Evolutionary conservation across 805 yeast species (phyloP).

Genomic region (Starmerella stigmatis): DNA sequence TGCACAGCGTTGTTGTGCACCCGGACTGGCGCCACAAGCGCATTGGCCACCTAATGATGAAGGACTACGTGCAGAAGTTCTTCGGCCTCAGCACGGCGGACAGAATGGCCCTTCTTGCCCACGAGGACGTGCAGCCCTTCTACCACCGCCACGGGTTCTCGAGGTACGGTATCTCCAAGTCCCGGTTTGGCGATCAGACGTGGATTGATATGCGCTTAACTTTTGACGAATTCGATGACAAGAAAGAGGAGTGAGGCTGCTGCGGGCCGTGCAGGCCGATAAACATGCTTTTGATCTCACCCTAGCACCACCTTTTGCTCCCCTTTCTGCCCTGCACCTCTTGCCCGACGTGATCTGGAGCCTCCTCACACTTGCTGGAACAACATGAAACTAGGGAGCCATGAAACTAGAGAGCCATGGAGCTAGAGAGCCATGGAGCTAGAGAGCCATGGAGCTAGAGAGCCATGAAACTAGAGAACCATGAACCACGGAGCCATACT

Average conservation of each 20-base stretch:
- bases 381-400: no score
- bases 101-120: slow-evolving; percentile 62
- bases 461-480: no score
- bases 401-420: no score
- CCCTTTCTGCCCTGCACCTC: no score
- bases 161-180: slow-evolving; percentile 53
- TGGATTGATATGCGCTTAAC: slow-evolving; percentile 38
- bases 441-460: no score
- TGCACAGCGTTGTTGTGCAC: slow-evolving; percentile 71
- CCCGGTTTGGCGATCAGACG: slow-evolving; percentile 45
- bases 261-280: neutral
- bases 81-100: slow-evolving; percentile 80
- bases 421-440: no score
- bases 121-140: slow-evolving; percentile 57
- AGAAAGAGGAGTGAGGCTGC: slow-evolving; percentile 7
- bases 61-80: slow-evolving; percentile 83
- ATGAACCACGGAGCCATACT: no score
- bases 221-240: slow-evolving; percentile 24
- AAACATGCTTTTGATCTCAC: neutral
- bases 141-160: slow-evolving; percentile 74
- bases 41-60: slow-evolving; percentile 70
- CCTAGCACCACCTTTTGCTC: no score
- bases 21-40: slow-evolving; percentile 72
- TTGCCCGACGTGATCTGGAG: no score
- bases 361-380: no score